A percentile compares a stretch with the other conserved stretches of the same genome.
Conservation (phyloP, 495 filamentous ascomycete species). For the Chlorociboria aeruginascens region DNA sequence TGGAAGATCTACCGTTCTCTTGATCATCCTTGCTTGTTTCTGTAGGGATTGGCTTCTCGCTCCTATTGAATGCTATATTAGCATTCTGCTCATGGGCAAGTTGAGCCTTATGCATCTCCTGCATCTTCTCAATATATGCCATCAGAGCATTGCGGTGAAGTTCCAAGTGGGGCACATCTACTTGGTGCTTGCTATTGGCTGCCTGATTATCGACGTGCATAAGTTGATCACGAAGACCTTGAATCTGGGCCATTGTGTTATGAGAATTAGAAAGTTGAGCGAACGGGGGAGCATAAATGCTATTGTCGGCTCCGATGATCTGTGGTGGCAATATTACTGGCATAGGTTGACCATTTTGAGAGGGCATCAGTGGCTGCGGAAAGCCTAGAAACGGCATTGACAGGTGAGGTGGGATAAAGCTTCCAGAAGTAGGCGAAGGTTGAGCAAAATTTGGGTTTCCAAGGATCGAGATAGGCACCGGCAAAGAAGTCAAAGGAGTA, state of each 20-base stretch:
- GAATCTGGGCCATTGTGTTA: slow-evolving; percentile 8
- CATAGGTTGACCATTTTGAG: slow-evolving; percentile 7
- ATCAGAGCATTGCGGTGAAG: slow-evolving; percentile 5
- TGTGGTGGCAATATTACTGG: slow-evolving; percentile 3
- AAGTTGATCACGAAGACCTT: slow-evolving; percentile 20
- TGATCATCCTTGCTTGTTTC: neutral
- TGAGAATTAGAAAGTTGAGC: neutral
- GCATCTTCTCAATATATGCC: slow-evolving; percentile 8
- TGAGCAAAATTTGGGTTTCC: slow-evolving; percentile 11
- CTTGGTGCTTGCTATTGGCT: slow-evolving; percentile 36
- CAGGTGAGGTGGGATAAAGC: slow-evolving; percentile 1
- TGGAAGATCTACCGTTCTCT: neutral
- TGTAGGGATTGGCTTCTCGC: neutral
- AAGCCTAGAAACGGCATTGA: slow-evolving; percentile 15
- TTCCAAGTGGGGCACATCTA: slow-evolving; percentile 26
- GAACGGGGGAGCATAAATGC: neutral
- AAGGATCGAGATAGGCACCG: slow-evolving; percentile 9
- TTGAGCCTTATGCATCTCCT: slow-evolving; percentile 8
- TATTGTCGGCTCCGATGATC: neutral
- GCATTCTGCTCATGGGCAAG: slow-evolving; percentile 2
- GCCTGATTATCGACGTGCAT: slow-evolving; percentile 35
- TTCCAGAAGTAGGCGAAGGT: neutral
- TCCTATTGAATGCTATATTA: no score
- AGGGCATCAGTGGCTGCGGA: slow-evolving; percentile 14
- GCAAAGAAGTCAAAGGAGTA: slow-evolving; percentile 5